phyloP scores from a whole-genome alignment of 208 protist genomes.

The Leishmania turanica region DNA sequence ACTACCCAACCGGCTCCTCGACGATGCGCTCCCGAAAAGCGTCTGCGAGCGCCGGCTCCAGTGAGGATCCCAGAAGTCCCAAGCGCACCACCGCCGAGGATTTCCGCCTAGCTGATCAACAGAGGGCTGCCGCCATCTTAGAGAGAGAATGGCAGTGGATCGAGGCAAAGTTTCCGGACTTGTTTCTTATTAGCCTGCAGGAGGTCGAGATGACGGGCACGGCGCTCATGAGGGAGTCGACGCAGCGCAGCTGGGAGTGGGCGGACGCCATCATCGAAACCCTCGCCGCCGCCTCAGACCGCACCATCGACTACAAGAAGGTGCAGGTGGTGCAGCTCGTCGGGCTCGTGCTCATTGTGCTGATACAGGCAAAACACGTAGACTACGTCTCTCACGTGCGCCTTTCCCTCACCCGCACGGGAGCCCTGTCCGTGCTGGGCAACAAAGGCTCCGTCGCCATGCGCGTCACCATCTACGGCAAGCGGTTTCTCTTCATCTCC shows the following conservation, averaged over 20 bases:
- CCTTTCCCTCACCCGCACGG: constrained; percentile 74
- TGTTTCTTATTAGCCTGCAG: constrained; percentile 81
- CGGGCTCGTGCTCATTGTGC: constrained; percentile 75
- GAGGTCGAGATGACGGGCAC: constrained; percentile 86
- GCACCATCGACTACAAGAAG: constrained; percentile 54
- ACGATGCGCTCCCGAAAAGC: constrained; percentile 21
- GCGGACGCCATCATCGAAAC: constrained; percentile 62
- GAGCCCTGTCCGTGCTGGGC: constrained; percentile 74
- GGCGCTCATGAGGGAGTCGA: constrained; percentile 77
- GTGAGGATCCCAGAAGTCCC: not conserved
- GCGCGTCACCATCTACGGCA: constrained; percentile 86
- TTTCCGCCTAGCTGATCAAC: not conserved
- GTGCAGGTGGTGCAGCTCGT: constrained; percentile 80
- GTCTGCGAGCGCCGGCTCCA: not conserved
- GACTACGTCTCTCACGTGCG: constrained; percentile 75
- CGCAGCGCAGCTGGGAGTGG: constrained; percentile 61
- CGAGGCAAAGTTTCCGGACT: constrained; percentile 62
- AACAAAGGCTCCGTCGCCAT: constrained; percentile 93
- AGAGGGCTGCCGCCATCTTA: not conserved
- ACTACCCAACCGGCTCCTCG: constrained; percentile 6
- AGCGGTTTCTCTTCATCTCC: constrained; percentile 89
- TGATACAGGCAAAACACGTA: constrained; percentile 53
- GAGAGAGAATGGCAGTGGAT: constrained; percentile 23
- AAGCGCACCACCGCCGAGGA: not conserved
- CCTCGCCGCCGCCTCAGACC: constrained; percentile 44